A percentile compares a stretch with the other conserved stretches of the same genome.
These are phyloP conservation scores for Pulicaria dysenterica DNA, from an alignment of 129 eudicot species.

Conservation along the genomic window DNA sequence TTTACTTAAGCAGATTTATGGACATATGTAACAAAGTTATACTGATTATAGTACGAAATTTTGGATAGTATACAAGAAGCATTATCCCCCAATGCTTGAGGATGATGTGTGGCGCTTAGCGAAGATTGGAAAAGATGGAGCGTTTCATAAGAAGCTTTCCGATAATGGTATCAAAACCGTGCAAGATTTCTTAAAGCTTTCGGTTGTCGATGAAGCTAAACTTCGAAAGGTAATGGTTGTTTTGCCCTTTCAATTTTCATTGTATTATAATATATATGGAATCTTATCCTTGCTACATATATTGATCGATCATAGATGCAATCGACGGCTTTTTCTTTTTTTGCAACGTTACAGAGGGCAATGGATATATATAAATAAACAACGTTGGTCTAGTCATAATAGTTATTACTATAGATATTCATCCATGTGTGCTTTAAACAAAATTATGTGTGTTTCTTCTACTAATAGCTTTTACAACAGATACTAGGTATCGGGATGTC, in stretches of 20 bases:
- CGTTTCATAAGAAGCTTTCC: slow-evolving; percentile 58
- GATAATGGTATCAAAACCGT: slow-evolving; percentile 52
- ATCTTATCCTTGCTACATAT: neutral
- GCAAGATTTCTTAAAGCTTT: slow-evolving; percentile 63
- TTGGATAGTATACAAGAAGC: slow-evolving; percentile 78
- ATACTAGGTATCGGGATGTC: slow-evolving; percentile 73
- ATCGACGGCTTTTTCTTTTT: too few relatives aligned
- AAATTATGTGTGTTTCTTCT: neutral
- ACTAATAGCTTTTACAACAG: slow-evolving; percentile 27
- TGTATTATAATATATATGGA: neutral
- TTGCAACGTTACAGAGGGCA: too few relatives aligned
- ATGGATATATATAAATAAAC: too few relatives aligned
- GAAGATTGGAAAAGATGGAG: slow-evolving; percentile 92
- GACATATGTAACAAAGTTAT: neutral
- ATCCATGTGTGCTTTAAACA: neutral
- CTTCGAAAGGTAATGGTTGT: slow-evolving; percentile 46
- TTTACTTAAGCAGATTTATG: too few relatives aligned
- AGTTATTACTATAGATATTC: too few relatives aligned
- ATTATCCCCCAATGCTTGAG: slow-evolving; percentile 70
- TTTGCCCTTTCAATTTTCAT: neutral
- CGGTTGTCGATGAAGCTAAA: slow-evolving; percentile 39
- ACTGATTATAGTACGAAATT: neutral
- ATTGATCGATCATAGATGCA: neutral
- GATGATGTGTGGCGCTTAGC: slow-evolving; percentile 92
- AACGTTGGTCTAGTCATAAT: too few relatives aligned